Evolutionary conservation across 2,329 filamentous ascomycete species (phyloP).

Genomic region (Fusarium sp.): DNA sequence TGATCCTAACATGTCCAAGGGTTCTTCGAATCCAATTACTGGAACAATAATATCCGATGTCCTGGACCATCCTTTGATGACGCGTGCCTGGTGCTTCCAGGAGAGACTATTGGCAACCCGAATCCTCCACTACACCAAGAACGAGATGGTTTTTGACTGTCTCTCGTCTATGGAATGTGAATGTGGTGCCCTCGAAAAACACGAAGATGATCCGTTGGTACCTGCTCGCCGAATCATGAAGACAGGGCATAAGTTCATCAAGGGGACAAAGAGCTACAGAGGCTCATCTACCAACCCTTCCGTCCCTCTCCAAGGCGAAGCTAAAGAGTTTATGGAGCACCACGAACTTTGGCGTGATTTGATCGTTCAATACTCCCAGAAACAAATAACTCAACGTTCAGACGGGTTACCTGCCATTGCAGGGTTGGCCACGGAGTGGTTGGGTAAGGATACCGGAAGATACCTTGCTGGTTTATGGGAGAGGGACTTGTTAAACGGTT

Average conservation of each 20-base stretch:
- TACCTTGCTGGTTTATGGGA: conserved; percentile 49
- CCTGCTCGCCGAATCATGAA: conserved; percentile 42
- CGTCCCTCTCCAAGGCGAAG: not conserved
- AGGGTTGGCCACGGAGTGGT: conserved; percentile 44
- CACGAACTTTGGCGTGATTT: conserved; percentile 46
- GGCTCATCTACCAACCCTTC: not conserved
- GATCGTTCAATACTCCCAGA: conserved; percentile 43
- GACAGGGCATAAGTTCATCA: conserved; percentile 39
- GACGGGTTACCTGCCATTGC: conserved; percentile 47
- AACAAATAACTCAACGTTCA: conserved; percentile 38
- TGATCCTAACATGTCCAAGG: conserved; percentile 8
- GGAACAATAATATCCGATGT: conserved; percentile 10
- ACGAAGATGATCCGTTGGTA: conserved; percentile 32
- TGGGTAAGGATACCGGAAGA: conserved; percentile 23
- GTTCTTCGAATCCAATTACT: conserved; percentile 16
- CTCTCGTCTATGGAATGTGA: conserved; percentile 44
- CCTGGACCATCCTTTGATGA: conserved; percentile 37
- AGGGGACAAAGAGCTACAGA: conserved; percentile 14
- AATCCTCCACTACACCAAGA: conserved; percentile 49
- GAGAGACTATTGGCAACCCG: conserved; percentile 49
- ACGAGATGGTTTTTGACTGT: conserved; percentile 48
- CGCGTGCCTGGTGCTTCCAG: conserved; percentile 51
- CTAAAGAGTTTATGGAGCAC: conserved; percentile 22
- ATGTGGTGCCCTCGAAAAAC: conserved; percentile 39
- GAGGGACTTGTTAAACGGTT: conserved; percentile 28